phyloP scores from a whole-genome alignment of 2,329 filamentous ascomycete species.

The Scedosporium aurantiacum region DNA sequence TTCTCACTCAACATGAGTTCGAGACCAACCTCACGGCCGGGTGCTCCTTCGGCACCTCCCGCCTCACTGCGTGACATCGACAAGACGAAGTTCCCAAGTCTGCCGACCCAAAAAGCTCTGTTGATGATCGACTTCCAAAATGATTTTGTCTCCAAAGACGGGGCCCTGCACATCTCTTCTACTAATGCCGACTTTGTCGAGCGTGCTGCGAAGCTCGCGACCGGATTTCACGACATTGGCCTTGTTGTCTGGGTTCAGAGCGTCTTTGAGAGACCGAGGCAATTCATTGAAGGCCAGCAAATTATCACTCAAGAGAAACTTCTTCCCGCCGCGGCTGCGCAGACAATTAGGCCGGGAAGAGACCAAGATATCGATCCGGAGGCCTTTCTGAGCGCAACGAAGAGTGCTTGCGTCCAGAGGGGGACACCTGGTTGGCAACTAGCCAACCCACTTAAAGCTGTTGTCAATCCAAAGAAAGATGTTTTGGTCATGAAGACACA shows the following conservation, averaged over 20 bases:
- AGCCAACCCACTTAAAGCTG: slow-evolving; percentile 27
- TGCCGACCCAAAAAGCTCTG: slow-evolving; percentile 57
- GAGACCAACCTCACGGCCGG: not conserved
- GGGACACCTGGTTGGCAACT: slow-evolving; percentile 35
- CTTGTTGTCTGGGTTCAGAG: slow-evolving; percentile 79
- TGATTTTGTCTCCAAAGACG: slow-evolving; percentile 65
- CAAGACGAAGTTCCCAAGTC: slow-evolving; percentile 39
- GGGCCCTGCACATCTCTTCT: slow-evolving; percentile 51
- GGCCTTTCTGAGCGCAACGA: slow-evolving; percentile 33
- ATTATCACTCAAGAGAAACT: slow-evolving; percentile 24
- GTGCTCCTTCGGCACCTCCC: not conserved
- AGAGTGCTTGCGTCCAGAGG: slow-evolving; percentile 31
- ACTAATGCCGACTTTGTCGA: slow-evolving; percentile 56
- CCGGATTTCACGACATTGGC: slow-evolving; percentile 59
- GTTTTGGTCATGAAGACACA: slow-evolving; percentile 55
- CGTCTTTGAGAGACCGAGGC: slow-evolving; percentile 53
- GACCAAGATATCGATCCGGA: slow-evolving; percentile 25
- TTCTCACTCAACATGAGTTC: not conserved
- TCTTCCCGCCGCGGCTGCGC: slow-evolving; percentile 20
- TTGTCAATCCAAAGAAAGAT: slow-evolving; percentile 37
- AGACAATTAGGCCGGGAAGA: slow-evolving; percentile 10
- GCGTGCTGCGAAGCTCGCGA: slow-evolving; percentile 53
- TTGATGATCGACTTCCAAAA: slow-evolving; percentile 82
- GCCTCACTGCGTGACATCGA: slow-evolving; percentile 25
- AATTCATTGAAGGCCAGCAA: slow-evolving; percentile 37